phyloP scores from a whole-genome alignment of 768 basidiomycete genomes.

The Leccinum obscurum region DNA sequence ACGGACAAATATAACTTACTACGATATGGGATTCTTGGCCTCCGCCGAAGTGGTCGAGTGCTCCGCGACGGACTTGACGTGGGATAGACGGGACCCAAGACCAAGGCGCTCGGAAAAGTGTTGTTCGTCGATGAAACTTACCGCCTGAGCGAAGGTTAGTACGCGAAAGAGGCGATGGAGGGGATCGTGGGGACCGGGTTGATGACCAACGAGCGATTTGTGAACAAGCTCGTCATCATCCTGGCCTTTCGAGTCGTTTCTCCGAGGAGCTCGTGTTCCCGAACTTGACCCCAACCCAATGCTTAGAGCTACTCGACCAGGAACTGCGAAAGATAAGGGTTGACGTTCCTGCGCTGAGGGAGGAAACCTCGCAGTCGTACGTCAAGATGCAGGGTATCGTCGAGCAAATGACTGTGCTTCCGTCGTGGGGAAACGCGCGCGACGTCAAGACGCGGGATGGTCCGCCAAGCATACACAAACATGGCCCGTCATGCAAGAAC shows the following conservation, averaged over 20 bases:
- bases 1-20: background rate
- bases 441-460: background rate
- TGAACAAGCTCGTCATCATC: background rate
- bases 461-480: background rate
- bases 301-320: background rate
- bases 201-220: background rate
- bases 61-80: background rate
- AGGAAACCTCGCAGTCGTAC: background rate
- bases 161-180: background rate
- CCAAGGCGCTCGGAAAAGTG: background rate
- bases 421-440: background rate
- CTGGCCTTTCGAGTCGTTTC: background rate
- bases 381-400: background rate
- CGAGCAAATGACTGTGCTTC: background rate
- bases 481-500: background rate
- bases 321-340: background rate
- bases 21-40: background rate
- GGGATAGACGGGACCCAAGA: background rate
- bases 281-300: background rate
- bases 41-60: background rate
- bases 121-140: background rate
- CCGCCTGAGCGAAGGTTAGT: background rate
- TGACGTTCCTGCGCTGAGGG: background rate
- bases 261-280: background rate
- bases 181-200: background rate